Evolutionary conservation across 805 yeast species (phyloP), one percentile per base, ranked within the genome.

Genomic region (Sugiyamaella smithiae): DNA sequence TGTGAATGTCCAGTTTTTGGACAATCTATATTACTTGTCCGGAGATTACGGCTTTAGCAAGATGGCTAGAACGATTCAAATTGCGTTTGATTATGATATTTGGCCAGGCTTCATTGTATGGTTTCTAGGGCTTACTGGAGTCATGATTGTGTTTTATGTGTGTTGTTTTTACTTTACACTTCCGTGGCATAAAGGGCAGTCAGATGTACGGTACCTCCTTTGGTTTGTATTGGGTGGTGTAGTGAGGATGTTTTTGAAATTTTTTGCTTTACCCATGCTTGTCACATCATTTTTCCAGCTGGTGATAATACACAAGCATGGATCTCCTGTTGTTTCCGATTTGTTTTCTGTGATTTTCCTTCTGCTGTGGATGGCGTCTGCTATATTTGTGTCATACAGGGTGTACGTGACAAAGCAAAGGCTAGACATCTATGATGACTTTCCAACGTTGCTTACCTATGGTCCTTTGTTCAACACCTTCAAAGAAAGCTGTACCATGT

Each of bases 81-180:
- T 61, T 28, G 54, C 57, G 23, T 24, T 41, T 19, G 61, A 55
- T 24, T 29, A 28, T 12, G 70, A 67, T 37, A 50, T 61, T n/a
- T 67, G 71, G 70, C 59, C 67, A 5, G 52, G 64, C 9, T 66
- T 63, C 48, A 57, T 65, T 5, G 59, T 66, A 12, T 65, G 64
- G 62, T 48, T 63, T 20, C 48, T 65, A 11, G 59, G 57, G n/a
- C 40, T 61, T 22, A 43, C 50, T 11, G 64, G 51, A 3, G 43
- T 49, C 4, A 48, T 62, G 1, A 29, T 56, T 12, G 40, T 49
- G 19, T 28, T 45, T 9, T 25, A 28, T 3, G 43, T 24, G 11
- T 16, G 37, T 14, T 32, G 33, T 11, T 24, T 26, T 12, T 22
- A n/a, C n/a, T 17, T 37, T 11, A 43, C 43, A 11, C 19, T 47